A percentile compares a stretch with the other conserved stretches of the same genome.
These are phyloP conservation scores for Arctium lappa DNA, from an alignment of 129 eudicot genomes.

Conservation along the genomic window DNA sequence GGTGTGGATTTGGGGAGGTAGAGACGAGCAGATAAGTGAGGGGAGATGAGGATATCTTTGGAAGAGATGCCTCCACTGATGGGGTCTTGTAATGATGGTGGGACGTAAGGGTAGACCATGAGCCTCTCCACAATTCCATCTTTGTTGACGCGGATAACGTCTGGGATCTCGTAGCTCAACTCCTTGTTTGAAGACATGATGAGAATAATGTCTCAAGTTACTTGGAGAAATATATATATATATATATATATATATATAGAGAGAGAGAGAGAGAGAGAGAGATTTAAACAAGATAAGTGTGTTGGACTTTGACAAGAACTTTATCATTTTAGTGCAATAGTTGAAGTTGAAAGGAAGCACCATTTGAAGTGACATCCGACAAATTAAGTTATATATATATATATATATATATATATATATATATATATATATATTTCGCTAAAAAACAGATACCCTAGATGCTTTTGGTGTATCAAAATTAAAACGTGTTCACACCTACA, in stretches of 20 bases:
- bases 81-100: slow-evolving; percentile 15
- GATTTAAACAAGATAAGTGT: no score
- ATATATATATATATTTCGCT: no score
- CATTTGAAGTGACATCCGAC: no score
- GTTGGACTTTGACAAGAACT: no score
- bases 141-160: slow-evolving; percentile 12
- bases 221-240: not conserved
- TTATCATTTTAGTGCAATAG: no score
- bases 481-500: no score
- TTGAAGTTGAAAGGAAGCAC: no score
- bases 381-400: no score
- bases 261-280: no score
- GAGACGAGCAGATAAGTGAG: slow-evolving; percentile 5
- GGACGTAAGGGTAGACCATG: slow-evolving; percentile 20
- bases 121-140: slow-evolving; percentile 49
- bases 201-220: not conserved
- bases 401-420: no score
- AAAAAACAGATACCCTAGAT: no score
- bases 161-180: slow-evolving; percentile 22
- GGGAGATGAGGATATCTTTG: slow-evolving; percentile 18
- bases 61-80: slow-evolving; percentile 1
- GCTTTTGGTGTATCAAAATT: no score
- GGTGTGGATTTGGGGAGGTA: slow-evolving; percentile 21
- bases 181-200: slow-evolving; percentile 26
- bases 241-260: not conserved